A percentile compares a stretch with the other conserved stretches of the same genome.
These are phyloP conservation scores for Collybia sordida DNA, from an alignment of 768 basidiomycete species.

Conservation along the genomic window DNA sequence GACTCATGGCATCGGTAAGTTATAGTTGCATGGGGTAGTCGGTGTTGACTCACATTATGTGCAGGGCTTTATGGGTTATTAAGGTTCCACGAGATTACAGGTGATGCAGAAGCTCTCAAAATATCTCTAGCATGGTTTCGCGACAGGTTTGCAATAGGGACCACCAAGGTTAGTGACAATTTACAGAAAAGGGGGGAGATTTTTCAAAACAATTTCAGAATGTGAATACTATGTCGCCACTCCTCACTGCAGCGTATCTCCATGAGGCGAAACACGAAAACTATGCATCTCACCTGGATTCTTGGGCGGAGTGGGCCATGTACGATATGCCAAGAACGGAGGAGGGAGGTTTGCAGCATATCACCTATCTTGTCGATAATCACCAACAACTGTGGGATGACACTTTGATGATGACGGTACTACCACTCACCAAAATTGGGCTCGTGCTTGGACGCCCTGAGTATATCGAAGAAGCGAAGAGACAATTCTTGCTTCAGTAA, in stretches of 20 bases:
- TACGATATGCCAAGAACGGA: conserved; percentile 45
- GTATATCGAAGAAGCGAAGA: conserved; percentile 56
- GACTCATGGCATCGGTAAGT: conserved; percentile 43
- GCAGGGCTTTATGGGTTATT: conserved; percentile 40
- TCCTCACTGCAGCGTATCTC: conserved; percentile 45
- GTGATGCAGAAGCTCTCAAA: conserved; percentile 33
- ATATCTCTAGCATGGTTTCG: conserved; percentile 50
- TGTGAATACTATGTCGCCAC: conserved; percentile 57
- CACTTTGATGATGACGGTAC: conserved; percentile 57
- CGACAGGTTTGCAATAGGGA: conserved; percentile 45
- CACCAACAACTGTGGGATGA: conserved; percentile 56
- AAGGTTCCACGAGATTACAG: conserved; percentile 40
- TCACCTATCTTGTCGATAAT: conserved; percentile 41
- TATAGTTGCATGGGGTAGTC: neutral
- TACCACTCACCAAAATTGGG: conserved; percentile 57
- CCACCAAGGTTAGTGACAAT: conserved; percentile 38
- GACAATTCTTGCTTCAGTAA: conserved; percentile 49
- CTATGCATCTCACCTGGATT: conserved; percentile 38
- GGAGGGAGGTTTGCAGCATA: conserved; percentile 48
- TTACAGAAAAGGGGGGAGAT: neutral
- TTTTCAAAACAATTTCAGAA: conserved; percentile 30
- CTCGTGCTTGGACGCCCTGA: conserved; percentile 46
- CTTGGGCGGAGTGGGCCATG: conserved; percentile 56
- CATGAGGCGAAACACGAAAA: conserved; percentile 33
- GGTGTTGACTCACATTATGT: neutral